Evolutionary conservation across 2,329 filamentous ascomycete genomes (phyloP), one percentile per base, ranked within the genome.

Genomic region (Colletotrichum graminicola): DNA sequence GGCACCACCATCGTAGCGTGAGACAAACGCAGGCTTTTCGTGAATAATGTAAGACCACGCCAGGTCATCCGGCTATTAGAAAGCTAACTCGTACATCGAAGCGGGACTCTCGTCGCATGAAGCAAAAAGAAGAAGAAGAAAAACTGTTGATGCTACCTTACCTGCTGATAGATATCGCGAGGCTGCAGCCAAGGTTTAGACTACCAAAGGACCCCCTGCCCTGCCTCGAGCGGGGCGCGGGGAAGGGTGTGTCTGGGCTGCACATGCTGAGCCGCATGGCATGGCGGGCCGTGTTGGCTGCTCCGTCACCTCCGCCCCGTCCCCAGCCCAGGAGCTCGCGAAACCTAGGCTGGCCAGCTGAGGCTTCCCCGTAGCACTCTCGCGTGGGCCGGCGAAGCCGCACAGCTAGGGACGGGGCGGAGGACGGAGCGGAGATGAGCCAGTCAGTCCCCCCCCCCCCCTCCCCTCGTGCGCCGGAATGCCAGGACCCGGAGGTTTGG

Each of bases 381-480:
- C n/a, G n/a, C n/a, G n/a, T n/a, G n/a, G n/a, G n/a, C n/a, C 16
- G 23, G 26, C 39, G 47, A 21, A 26, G n/a, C 51, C 51, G 3
- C n/a, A 34, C 52, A 26, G 51, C 16, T 12, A 34, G 51, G 18
- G 29, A 29, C 29, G 29, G 29, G 29, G 29, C 29, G 29, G 29
- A 29, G 14, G 6, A 32, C 49, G 39, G 41, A 26, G 41, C 56
- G 57, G 43, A 23, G 21, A 29, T 21, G 57, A 23, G 16, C 45
- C n/a, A n/a, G 39, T 62, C 60, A n/a, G n/a, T n/a, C n/a, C n/a
- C n/a, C n/a, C n/a, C n/a, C n/a, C n/a, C n/a, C n/a, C n/a, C n/a
- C n/a, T n/a, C 39, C 14, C 39, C 5, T 26, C 59, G 51, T n/a
- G 45, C 45, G 34, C 61, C 61, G 47, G 49, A 63, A 51, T 12